Percentiles rank a stretch among this genome's conserved stretches.
Conservation (phyloP, 352 stramenopile genomes). For the Phytophthora hibernalis region DNA sequence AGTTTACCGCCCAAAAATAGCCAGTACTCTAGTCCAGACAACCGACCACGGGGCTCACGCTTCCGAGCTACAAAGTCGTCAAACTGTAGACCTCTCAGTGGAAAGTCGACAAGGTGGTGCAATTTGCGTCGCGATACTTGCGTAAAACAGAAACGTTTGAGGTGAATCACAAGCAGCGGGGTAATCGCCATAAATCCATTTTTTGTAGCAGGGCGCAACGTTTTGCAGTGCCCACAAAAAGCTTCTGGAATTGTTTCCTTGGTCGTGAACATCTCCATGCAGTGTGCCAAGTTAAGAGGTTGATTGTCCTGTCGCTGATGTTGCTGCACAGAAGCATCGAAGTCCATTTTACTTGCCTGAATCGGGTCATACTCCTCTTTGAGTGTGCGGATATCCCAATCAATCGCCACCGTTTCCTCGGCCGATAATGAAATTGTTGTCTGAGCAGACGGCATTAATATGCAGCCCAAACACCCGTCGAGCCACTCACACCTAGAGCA, state of each 20-base stretch:
- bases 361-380: conserved; percentile 90
- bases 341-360: conserved; percentile 84
- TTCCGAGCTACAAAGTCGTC: conserved; percentile 78
- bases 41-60: conserved; percentile 44
- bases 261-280: conserved; percentile 88
- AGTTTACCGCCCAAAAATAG: conserved; percentile 81
- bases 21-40: conserved; percentile 75
- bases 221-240: conserved; percentile 86
- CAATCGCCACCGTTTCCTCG: conserved; percentile 88
- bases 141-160: conserved; percentile 99
- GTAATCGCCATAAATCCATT: conserved; percentile 98
- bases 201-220: conserved; percentile 94
- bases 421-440: conserved; percentile 57
- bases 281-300: conserved; percentile 81
- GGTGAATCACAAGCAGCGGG: conserved; percentile 98
- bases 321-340: conserved; percentile 64
- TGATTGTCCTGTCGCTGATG: conserved; percentile 80
- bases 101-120: conserved; percentile 96
- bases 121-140: conserved; percentile 93
- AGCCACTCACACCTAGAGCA: conserved; percentile 92
- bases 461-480: conserved; percentile 84
- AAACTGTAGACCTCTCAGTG: conserved; percentile 93
- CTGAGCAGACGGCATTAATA: conserved; percentile 68
- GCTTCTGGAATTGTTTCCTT: conserved; percentile 84
- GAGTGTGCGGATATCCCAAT: conserved; percentile 90